Evolutionary conservation across 2,329 filamentous ascomycete species (phyloP), one percentile per base, ranked within the genome.

Genomic region (Berkeleyomyces rouxiae): DNA sequence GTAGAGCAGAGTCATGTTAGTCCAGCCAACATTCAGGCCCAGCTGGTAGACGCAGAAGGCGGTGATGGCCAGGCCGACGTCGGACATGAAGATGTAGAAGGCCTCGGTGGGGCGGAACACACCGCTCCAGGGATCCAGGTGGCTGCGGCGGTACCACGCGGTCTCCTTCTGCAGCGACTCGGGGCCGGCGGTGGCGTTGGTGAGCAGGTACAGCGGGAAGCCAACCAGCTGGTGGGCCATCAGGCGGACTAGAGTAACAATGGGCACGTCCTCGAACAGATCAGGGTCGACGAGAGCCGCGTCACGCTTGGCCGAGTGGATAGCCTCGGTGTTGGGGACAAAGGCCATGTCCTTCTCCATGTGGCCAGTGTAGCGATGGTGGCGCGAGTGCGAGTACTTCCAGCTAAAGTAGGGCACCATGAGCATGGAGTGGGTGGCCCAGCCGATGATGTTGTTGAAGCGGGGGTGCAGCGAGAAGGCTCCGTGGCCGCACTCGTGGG

Each of bases 381-480:
- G 86, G 59, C 84, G 79, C 64, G 79, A 78, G 72, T 89, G 86
- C 40, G 80, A 84, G 70, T 82, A 83, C 74, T 86, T 83, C 85
- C 85, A 88, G 58, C 81, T 83, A 74, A 87, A 87, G 74, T 84
- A 89, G 3, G 86, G 86, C 2, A 86, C 84, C 66, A 85, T 71
- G 46, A 88, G 76, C 64, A 79, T 75, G 5, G 82, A 85, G 76
- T 88, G 85, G n/a, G 83, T 72, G 58, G 79, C 70, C 76, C 83
- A 85, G 65, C 85, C 85, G 63, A 83, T 74, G 13, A 77, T 70
- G 68, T 85, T 78, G 71, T 87, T 87, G 66, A 86, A 69, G 40
- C 67, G 70, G 58, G 74, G 74, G 71, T 80, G 76, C 31, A 74
- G 71, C n/a, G 82, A 85, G 71, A 88, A 85, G 58, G 84, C 83